Evolutionary conservation across 106 monocot species (phyloP).

Genomic region (Dactylorhiza incarnata): DNA sequence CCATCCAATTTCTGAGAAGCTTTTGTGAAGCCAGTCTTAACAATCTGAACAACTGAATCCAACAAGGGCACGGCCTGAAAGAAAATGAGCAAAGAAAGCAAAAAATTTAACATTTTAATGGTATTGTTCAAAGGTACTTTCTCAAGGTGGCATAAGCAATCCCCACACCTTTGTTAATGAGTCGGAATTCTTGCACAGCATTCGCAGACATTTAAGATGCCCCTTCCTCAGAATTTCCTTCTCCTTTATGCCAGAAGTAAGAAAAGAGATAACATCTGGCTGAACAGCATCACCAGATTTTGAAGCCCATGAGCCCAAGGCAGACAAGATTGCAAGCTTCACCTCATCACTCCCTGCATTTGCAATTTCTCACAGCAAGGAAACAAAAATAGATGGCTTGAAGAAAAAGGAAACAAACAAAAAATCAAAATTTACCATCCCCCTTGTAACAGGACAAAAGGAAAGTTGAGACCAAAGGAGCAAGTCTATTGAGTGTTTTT

Average conservation of each 20-base stretch:
- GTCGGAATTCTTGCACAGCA: slow-evolving; percentile 68
- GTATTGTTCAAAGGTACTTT: not conserved
- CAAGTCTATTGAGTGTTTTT: slow-evolving; percentile 55
- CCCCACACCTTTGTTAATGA: slow-evolving; percentile 44
- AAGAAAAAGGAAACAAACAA: not conserved
- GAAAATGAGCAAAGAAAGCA: not conserved
- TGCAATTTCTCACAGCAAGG: not conserved
- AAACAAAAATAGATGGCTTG: not conserved
- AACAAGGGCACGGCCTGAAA: slow-evolving; percentile 59
- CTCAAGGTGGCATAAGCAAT: not conserved
- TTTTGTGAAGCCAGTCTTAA: slow-evolving; percentile 84
- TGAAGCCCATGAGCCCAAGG: slow-evolving; percentile 66
- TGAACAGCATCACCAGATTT: slow-evolving; percentile 59
- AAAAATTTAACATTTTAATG: not conserved
- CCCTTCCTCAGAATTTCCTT: slow-evolving; percentile 82
- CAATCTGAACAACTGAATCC: slow-evolving; percentile 67
- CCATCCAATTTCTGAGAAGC: slow-evolving; percentile 88
- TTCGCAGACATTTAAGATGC: slow-evolving; percentile 65
- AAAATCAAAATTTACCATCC: slow-evolving; percentile 45
- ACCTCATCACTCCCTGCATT: slow-evolving; percentile 87
- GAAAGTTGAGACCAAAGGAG: slow-evolving; percentile 48
- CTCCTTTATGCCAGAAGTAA: slow-evolving; percentile 73
- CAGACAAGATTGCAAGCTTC: slow-evolving; percentile 70
- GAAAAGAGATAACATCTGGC: slow-evolving; percentile 64
- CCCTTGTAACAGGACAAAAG: slow-evolving; percentile 81